These are phyloP conservation scores for Exophiala bonariae DNA, from an alignment of 2,329 filamentous ascomycete species.

Conservation along the genomic window DNA sequence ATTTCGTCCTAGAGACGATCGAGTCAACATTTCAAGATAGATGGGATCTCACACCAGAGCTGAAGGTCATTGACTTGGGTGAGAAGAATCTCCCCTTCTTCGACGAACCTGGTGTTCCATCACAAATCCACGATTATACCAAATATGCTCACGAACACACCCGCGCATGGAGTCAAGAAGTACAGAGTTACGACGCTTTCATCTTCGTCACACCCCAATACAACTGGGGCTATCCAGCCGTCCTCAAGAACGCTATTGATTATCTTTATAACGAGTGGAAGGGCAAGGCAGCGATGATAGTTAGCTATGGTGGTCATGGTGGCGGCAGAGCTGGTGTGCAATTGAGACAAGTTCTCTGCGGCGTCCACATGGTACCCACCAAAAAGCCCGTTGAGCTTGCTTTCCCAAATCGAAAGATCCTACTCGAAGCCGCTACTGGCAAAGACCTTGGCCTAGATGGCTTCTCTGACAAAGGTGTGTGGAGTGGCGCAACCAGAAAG, in stretches of 20 bases:
- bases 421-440: neutral
- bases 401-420: neutral
- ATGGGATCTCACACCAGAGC: slow-evolving; percentile 6
- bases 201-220: slow-evolving; percentile 50
- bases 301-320: slow-evolving; percentile 54
- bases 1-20: slow-evolving; percentile 31
- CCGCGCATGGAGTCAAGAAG: slow-evolving; percentile 36
- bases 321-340: slow-evolving; percentile 34
- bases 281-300: slow-evolving; percentile 53
- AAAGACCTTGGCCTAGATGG: slow-evolving; percentile 1
- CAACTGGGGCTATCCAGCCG: slow-evolving; percentile 55
- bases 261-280: slow-evolving; percentile 60
- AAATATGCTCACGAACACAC: slow-evolving; percentile 38
- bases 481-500: neutral
- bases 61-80: slow-evolving; percentile 34
- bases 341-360: no score
- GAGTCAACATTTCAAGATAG: neutral
- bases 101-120: slow-evolving; percentile 39
- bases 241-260: slow-evolving; percentile 62
- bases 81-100: slow-evolving; percentile 37
- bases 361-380: no score
- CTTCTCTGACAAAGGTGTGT: neutral
- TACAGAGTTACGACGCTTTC: slow-evolving; percentile 36
- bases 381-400: no score
- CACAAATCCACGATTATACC: slow-evolving; percentile 31